Base-by-base conservation (phyloP, 1,139 yeast species). In the Spathaspora sp. region DNA sequence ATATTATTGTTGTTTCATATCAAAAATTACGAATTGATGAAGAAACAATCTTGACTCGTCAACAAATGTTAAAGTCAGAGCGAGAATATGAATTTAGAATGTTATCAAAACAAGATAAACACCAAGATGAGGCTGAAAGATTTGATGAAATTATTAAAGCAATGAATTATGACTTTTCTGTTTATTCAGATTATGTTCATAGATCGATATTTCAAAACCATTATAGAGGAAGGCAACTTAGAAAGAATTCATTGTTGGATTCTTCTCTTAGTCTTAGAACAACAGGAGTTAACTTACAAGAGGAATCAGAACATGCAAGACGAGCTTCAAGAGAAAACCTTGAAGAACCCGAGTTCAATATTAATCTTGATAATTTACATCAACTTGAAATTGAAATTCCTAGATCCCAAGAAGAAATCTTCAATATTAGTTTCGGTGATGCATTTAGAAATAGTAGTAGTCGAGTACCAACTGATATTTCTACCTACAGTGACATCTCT, bases 11-110 rank as follows among this genome's bases (percentile, higher is more conserved):
- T 17, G 8, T 46, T 25, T 43, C 45, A 11, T 25, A 11, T 3
- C 46, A 25, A 18, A 40, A 24, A n/a, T 17, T 49, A 8, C 38
- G 48, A 11, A 31, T 43, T 18, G 51, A 50, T 38, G 25, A 42
- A 8, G 39, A 36, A 9, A 54, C 45, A 47, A 50, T 48, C 52
- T 51, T 47, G 39, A 52, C 39, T 26, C 46, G 47, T 34, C 43
- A 20, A 10, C 44, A 44, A 3, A 41, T 46, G 34, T 38, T 39
- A 5, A 38, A 40, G 8, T 25, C 39, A 27, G 45, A 27, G 7
- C 31, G 42, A n/a, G 29, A 38, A 9, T 48, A 48, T 38, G 43
- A 43, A 27, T 33, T 38, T 7, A 41, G n/a, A 34, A 45, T 45
- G 44, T 37, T 4, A 15, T 15, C 39, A 20, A 36, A 18, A 23